Conservation (phyloP, 169 alveolate genomes). For the Theileria sp. region DNA sequence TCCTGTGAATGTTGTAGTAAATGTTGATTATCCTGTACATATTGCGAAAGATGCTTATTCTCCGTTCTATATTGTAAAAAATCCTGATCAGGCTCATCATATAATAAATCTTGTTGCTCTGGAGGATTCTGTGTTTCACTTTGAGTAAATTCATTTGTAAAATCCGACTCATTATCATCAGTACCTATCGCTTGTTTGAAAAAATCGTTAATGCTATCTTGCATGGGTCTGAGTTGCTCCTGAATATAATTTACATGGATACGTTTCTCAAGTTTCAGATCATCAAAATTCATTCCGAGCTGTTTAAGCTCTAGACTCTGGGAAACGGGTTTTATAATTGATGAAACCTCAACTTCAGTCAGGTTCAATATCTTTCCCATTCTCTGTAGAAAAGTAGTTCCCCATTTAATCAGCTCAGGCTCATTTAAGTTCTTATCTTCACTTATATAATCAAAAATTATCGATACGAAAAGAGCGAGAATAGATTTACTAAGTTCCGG, state of each 20-base stretch:
- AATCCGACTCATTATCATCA: not conserved
- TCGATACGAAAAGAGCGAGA: slow-evolving; percentile 40
- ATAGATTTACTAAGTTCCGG: slow-evolving; percentile 39
- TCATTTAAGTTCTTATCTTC: slow-evolving; percentile 17
- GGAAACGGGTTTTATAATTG: slow-evolving; percentile 50
- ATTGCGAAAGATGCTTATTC: not conserved
- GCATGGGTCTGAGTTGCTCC: slow-evolving; percentile 23
- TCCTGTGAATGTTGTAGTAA: not conserved
- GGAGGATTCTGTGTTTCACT: not conserved
- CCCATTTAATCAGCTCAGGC: slow-evolving; percentile 50
- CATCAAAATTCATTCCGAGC: slow-evolving; percentile 40
- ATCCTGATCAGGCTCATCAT: not conserved
- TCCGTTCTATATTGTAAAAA: not conserved
- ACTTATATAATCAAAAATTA: slow-evolving; percentile 48
- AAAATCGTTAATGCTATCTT: slow-evolving; percentile 14
- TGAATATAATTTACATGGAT: slow-evolving; percentile 14
- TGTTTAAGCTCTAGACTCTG: slow-evolving; percentile 38
- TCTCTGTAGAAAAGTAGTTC: slow-evolving; percentile 28
- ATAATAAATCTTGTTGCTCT: not conserved
- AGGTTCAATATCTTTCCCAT: slow-evolving; percentile 55
- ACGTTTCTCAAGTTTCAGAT: slow-evolving; percentile 11
- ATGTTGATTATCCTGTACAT: not conserved
- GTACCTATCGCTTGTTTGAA: slow-evolving; percentile 26
- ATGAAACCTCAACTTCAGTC: slow-evolving; percentile 35
- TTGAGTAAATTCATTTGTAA: not conserved